Base-by-base conservation (phyloP, 2,329 filamentous ascomycete genomes). In the Orbilia javanica region DNA sequence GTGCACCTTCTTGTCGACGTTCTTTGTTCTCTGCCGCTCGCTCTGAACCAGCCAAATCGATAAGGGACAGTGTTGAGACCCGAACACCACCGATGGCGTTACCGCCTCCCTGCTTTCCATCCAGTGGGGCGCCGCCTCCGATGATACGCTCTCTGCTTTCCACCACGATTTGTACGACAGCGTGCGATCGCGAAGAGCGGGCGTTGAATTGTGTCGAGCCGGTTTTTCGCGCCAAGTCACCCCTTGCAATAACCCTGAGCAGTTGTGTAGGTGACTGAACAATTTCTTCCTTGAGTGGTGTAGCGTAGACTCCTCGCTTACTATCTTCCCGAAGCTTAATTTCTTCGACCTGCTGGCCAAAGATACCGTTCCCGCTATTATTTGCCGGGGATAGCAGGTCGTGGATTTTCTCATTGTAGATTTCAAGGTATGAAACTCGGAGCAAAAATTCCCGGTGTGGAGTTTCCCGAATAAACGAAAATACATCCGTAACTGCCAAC, bases 351-450 rank as follows among this genome's bases (percentile, higher is more conserved):
- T 88, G 87, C 42, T 87, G 85, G 8, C 83, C 86, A 11, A 85
- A 86, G 18, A 87, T 83, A 4, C 87, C 89, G 46, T 85, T 86
- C 11, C 84, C 84, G 18, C 81, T 81, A 44, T 81, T 81, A 29
- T 79, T 79, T 7, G 80, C 73, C 27, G 87, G 88, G 80, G 92
- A 95, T 52, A 99, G 87, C 62, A 99, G 86, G 84, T 99, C 96
- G 83, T 97, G 93, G 73, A 99, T 98, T 84, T 90, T 96, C 83
- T 99, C 96, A 82, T 99, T 99, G 86, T 99, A 99, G 79, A 99
- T 99, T 85, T 99, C 96, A 79, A 99, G 87, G 83, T 99, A 99
- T 86, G 95, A 98, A 83, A 99, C 96, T 79, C 96, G 91, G 72
- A 99, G 88, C 72, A 99, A 85, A 81, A 99, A 99, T 83, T 99